Evolutionary conservation across 2,329 filamentous ascomycete species (phyloP), one percentile per base, ranked within the genome.

Genomic region (Neoascochyta sp.): DNA sequence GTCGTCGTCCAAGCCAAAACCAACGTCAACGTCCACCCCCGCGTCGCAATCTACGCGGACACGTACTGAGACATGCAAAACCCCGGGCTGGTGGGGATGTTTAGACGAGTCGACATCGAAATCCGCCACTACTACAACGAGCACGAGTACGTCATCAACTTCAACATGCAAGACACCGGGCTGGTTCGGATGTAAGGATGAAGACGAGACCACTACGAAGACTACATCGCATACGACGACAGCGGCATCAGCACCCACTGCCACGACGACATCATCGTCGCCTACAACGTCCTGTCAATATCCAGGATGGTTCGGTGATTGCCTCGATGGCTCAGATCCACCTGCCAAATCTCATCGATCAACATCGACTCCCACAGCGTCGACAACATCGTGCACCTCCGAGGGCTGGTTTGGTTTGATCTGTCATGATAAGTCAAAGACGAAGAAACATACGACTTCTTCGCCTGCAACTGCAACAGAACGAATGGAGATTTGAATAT

Each of bases 1-100:
- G 3, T 58, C 62, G 5, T 59, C 49, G 0, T 79, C 79, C 0
- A 71, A 60, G 7, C 21, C 24, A 0, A 70, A 77, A 3, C 74
- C 59, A 0, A 60, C 57, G 5, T 72, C 73, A 3, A 78, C 76
- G 3, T 74, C 75, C 23, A 83, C 78, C 3, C 29, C 33, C 6
- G n/a, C n/a, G n/a, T 33, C 27, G 3, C 35, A 24, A 64, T 45
- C 43, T 8, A 41, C 39, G 4, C 42, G 74, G 29, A 88, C 82
- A 1, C 74, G 87, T 24, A 95, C 89, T 0, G 80, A 81, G 32
- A 95, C 87, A 0, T 95, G 89, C 65, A 76, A 92, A 62, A 95
- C 89, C 2, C 89, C 89, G 16, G 87, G 89, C 4, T 95, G 89
- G 89, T 94, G 83, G 82, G 86, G 86, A 10, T 88, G 80, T 55